phyloP scores from a whole-genome alignment of 768 basidiomycete species.

The Rhodotorula babjevae region DNA sequence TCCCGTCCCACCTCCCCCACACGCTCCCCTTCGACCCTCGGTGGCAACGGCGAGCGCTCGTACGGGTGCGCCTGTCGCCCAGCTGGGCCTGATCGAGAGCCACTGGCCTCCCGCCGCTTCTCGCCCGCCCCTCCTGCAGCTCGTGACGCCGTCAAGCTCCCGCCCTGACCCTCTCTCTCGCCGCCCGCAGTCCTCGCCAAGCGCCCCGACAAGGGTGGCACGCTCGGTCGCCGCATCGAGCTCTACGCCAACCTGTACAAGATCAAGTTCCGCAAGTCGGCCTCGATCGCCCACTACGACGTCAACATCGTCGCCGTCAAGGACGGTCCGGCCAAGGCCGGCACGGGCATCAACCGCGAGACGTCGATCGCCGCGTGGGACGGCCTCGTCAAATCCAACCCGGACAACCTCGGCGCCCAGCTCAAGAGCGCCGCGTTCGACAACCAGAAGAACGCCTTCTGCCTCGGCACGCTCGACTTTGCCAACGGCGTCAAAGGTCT shows the following conservation, averaged over 20 bases:
- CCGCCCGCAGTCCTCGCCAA: conserved; percentile 26
- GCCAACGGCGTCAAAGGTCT: conserved; percentile 12
- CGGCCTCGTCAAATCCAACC: conserved; percentile 13
- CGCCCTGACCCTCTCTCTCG: background rate
- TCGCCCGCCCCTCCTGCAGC: too few relatives aligned
- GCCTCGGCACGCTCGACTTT: conserved; percentile 9
- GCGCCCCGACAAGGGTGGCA: conserved; percentile 27
- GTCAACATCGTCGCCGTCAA: background rate
- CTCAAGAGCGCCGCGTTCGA: conserved; percentile 18
- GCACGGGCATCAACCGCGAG: conserved; percentile 4
- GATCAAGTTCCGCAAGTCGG: conserved; percentile 13
- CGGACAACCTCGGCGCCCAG: background rate
- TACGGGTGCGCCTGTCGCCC: too few relatives aligned
- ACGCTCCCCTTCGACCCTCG: background rate
- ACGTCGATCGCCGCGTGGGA: conserved; percentile 25
- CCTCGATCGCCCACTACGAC: conserved; percentile 17
- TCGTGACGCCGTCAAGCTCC: too few relatives aligned
- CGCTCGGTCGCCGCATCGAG: background rate
- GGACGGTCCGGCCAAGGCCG: background rate
- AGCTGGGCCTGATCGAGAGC: too few relatives aligned
- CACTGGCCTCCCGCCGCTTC: too few relatives aligned
- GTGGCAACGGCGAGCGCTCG: too few relatives aligned
- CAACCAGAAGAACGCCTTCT: conserved; percentile 25
- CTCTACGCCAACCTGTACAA: conserved; percentile 25
- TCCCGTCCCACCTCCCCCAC: background rate